Conservation (phyloP, 2,329 filamentous ascomycete species). For the Colletotrichum chrysophilum region DNA sequence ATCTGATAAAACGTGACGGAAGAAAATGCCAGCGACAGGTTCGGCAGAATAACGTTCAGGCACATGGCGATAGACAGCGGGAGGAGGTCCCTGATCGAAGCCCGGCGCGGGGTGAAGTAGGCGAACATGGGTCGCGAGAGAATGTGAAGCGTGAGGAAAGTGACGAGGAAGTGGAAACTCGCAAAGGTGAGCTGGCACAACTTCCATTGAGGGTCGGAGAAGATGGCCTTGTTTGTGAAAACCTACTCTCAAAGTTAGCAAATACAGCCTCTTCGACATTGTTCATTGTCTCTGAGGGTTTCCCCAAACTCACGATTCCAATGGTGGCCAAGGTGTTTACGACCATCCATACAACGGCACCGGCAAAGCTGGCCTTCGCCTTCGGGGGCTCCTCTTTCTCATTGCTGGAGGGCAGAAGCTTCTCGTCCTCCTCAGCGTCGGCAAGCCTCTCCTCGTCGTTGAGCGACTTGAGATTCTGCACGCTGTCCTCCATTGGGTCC, state of each 20-base stretch:
- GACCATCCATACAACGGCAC: conserved; percentile 59
- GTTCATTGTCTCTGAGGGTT: neutral
- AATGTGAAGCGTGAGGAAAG: conserved; percentile 65
- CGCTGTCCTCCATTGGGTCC: conserved; percentile 35
- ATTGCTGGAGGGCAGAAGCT: conserved; percentile 39
- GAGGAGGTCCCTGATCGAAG: conserved; percentile 60
- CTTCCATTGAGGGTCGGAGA: conserved; percentile 65
- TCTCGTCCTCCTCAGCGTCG: conserved; percentile 44
- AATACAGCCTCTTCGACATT: neutral
- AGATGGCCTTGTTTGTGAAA: conserved; percentile 75
- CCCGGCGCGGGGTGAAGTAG: conserved; percentile 64
- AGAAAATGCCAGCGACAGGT: conserved; percentile 71
- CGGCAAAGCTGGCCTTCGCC: conserved; percentile 37
- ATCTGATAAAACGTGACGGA: conserved; percentile 75
- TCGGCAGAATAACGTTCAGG: conserved; percentile 72
- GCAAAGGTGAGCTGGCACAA: conserved; percentile 70
- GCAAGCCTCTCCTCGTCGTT: conserved; percentile 39
- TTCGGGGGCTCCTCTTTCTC: conserved; percentile 39
- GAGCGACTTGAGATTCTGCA: conserved; percentile 31
- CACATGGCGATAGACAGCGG: conserved; percentile 72
- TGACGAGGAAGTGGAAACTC: conserved; percentile 72
- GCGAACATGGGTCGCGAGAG: conserved; percentile 63
- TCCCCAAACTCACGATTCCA: conserved; percentile 56
- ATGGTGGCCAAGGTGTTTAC: conserved; percentile 69
- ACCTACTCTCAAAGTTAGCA: conserved; percentile 48